Evolutionary conservation across 2,329 filamentous ascomycete species (phyloP).

Genomic region (Ophiostoma piceae): DNA sequence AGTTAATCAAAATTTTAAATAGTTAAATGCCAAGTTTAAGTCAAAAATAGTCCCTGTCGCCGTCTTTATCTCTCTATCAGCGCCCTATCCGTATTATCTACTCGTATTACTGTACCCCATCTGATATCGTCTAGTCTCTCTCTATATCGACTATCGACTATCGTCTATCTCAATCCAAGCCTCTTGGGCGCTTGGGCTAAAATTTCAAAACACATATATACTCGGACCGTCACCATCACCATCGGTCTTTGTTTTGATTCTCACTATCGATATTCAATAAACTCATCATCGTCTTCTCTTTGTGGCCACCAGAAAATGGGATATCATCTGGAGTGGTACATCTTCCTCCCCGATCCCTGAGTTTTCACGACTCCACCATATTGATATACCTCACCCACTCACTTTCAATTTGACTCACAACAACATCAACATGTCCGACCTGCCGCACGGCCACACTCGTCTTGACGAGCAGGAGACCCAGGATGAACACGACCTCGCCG

Average conservation of each 20-base stretch:
- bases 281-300: no score
- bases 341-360: constrained; percentile 20
- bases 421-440: constrained; percentile 16
- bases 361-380: neutral
- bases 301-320: constrained; percentile 21
- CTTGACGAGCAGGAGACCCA: constrained; percentile 22
- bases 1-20: neutral
- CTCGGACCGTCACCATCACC: neutral
- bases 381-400: neutral
- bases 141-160: constrained; percentile 3
- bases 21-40: neutral
- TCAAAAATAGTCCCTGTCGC: neutral
- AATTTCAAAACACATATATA: constrained; percentile 7
- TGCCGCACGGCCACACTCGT: constrained; percentile 19
- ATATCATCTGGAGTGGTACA: constrained; percentile 17
- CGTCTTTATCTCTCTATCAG: constrained; percentile 7
- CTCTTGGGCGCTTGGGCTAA: constrained; percentile 8
- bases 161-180: neutral
- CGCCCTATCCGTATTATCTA: neutral
- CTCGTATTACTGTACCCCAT: constrained; percentile 7
- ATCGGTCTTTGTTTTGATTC: neutral
- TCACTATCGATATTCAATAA: neutral
- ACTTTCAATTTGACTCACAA: neutral
- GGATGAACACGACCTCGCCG: constrained; percentile 25
- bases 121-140: neutral